phyloP scores from a whole-genome alignment of 306 rosid species.

The Begonia masoniana region DNA sequence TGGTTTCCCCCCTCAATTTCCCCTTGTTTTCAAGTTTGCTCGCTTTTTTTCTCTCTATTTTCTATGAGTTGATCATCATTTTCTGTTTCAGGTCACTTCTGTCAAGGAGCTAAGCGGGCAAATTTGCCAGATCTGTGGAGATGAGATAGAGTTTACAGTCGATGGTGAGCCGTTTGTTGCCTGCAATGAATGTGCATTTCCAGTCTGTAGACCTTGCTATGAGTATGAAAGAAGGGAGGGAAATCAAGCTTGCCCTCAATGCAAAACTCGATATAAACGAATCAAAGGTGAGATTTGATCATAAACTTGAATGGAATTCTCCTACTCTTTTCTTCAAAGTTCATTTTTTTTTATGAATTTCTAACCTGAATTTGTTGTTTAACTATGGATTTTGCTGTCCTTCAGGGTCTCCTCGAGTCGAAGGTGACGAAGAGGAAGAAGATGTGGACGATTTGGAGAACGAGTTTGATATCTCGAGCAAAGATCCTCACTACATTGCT shows the following conservation, averaged over 20 bases:
- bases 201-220: constrained; percentile 81
- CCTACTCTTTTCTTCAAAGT: too few relatives aligned
- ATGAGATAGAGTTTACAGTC: constrained; percentile 64
- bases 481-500: constrained; percentile 40
- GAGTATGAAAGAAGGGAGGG: constrained; percentile 95
- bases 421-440: constrained; percentile 88
- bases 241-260: constrained; percentile 85
- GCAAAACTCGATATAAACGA: constrained; percentile 86
- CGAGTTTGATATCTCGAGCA: constrained; percentile 60
- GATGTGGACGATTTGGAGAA: constrained; percentile 75
- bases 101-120: constrained; percentile 70
- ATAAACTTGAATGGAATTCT: background rate
- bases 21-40: background rate
- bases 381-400: constrained; percentile 3
- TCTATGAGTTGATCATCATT: constrained; percentile 8
- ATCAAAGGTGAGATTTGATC: constrained; percentile 37
- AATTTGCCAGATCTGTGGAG: constrained; percentile 94
- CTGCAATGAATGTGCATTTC: constrained; percentile 94
- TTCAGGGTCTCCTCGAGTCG: constrained; percentile 75
- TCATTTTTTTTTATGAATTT: too few relatives aligned
- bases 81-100: constrained; percentile 45
- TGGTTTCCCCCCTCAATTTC: background rate
- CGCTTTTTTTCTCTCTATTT: background rate
- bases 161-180: constrained; percentile 86
- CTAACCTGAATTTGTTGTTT: background rate